Evolutionary conservation across 257 asterid species (phyloP).

Genomic region (Jacaranda mimosifolia): DNA sequence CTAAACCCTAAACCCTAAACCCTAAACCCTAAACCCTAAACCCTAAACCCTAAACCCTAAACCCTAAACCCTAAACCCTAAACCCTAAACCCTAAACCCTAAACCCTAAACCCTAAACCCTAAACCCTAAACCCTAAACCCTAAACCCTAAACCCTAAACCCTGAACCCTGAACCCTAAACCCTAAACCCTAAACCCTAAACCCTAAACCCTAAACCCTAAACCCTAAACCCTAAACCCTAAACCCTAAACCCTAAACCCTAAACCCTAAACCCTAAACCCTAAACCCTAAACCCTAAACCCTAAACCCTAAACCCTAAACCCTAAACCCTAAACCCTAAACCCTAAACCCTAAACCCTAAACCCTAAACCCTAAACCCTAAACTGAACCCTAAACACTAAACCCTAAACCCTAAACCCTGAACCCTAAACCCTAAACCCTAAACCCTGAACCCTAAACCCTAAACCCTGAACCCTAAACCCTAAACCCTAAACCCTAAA

Average conservation of each 20-base stretch:
- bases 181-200: constrained; percentile 26
- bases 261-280: background rate
- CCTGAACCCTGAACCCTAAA: constrained; percentile 21
- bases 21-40: constrained; percentile 25
- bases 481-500: constrained; percentile 12
- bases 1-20: constrained; percentile 32
- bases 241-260: background rate
- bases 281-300: constrained; percentile 16
- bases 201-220: constrained; percentile 18
- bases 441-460: constrained; percentile 37
- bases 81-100: constrained; percentile 18
- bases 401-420: constrained; percentile 36
- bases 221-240: background rate
- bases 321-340: constrained; percentile 33
- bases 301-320: constrained; percentile 33
- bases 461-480: constrained; percentile 28
- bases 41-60: constrained; percentile 18
- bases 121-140: constrained; percentile 33
- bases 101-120: constrained; percentile 30
- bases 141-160: constrained; percentile 23
- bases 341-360: constrained; percentile 34
- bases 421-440: constrained; percentile 32
- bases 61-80: constrained; percentile 13
- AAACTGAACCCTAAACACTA: no score
- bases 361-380: constrained; percentile 31